Evolutionary conservation across 2,329 filamentous ascomycete genomes (phyloP).

Genomic region (Dactylonectria macrodidyma): DNA sequence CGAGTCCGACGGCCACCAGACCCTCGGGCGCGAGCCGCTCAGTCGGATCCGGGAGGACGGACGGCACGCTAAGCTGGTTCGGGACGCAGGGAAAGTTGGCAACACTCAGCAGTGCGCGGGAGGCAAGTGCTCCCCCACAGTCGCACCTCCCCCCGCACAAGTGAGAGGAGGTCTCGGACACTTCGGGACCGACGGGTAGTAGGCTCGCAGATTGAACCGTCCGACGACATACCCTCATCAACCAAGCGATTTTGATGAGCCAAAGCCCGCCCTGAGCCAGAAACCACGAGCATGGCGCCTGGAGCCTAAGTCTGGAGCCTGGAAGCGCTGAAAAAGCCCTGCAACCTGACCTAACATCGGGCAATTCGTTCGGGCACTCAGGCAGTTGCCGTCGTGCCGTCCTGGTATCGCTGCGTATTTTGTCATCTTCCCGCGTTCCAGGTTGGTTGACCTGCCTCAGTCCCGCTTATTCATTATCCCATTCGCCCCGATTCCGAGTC

Average conservation of each 20-base stretch:
- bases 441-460: not conserved
- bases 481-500: not conserved
- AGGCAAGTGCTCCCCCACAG: not conserved
- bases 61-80: constrained; percentile 39
- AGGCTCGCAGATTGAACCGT: not conserved
- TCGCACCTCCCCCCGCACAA: constrained; percentile 10
- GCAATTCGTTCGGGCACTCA: not conserved
- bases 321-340: not conserved
- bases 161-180: constrained; percentile 1
- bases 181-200: constrained; percentile 30
- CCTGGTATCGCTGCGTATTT: too few relatives aligned
- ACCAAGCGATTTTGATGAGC: not conserved
- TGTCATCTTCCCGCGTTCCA: too few relatives aligned
- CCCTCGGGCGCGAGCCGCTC: constrained; percentile 31
- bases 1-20: not conserved
- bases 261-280: not conserved
- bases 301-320: not conserved
- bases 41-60: constrained; percentile 39
- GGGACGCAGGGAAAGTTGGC: constrained; percentile 19
- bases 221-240: not conserved
- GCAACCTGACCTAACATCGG: not conserved
- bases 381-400: not conserved
- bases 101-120: not conserved
- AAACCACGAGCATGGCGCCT: not conserved
- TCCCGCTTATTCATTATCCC: not conserved